Conservation (phyloP, 371 early-diverging fungal species). For the Mucor plumbeus region DNA sequence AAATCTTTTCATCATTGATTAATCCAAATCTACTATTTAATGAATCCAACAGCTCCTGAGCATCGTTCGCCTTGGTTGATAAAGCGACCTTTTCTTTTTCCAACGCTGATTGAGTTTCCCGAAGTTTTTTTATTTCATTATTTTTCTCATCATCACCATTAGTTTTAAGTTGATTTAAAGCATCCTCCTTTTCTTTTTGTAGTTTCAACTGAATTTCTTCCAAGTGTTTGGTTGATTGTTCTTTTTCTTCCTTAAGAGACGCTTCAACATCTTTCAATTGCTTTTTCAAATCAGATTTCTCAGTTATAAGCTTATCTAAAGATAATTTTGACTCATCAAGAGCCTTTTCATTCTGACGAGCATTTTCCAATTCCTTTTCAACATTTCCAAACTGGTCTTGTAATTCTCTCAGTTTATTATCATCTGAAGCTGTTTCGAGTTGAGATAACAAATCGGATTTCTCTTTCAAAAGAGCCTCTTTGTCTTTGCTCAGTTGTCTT, state of each 20-base stretch:
- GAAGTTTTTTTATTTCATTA: background rate
- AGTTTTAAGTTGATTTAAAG: background rate
- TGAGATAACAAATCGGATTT: background rate
- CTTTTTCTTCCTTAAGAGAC: background rate
- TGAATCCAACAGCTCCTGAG: background rate
- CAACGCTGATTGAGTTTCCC: background rate
- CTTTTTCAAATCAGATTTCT: background rate
- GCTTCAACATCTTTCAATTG: background rate
- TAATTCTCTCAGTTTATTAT: background rate
- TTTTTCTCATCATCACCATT: background rate
- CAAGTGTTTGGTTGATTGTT: background rate
- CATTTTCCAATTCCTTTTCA: background rate
- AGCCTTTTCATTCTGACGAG: constrained; percentile 1
- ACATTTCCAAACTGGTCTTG: background rate
- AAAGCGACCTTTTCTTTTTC: background rate
- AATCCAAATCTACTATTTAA: background rate
- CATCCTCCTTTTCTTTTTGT: constrained; percentile 3
- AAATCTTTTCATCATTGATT: background rate
- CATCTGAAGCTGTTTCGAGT: background rate
- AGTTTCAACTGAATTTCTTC: background rate
- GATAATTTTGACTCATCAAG: background rate
- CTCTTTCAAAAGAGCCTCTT: constrained; percentile 1
- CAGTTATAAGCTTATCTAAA: background rate
- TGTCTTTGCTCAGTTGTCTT: background rate
- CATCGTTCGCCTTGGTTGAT: background rate